These are phyloP conservation scores for Aureobasidium namibiae DNA, from an alignment of 2,329 filamentous ascomycete genomes.

Conservation along the genomic window DNA sequence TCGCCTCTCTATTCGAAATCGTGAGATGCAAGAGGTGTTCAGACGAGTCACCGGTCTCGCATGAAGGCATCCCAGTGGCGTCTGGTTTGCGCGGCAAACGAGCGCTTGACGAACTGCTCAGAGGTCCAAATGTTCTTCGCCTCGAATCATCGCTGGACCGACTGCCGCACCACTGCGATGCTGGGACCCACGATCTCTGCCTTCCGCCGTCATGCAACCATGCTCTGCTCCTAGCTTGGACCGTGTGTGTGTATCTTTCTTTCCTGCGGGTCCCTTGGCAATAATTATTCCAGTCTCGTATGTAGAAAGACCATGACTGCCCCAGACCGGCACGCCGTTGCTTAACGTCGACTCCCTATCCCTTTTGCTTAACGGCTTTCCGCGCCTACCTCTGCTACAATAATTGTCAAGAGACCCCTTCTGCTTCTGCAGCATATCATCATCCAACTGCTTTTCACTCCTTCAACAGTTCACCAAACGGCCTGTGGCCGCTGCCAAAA, in stretches of 20 bases:
- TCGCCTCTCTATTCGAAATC: slow-evolving; percentile 1
- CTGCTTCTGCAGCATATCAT: neutral
- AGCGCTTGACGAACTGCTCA: neutral
- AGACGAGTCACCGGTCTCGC: neutral
- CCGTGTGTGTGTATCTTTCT: neutral
- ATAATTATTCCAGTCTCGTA: neutral
- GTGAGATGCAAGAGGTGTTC: neutral
- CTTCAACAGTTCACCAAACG: slow-evolving; percentile 4
- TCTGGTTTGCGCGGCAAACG: neutral
- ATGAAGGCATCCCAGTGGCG: neutral
- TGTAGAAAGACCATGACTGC: slow-evolving; percentile 9
- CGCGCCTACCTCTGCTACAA: neutral
- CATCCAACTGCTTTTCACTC: neutral
- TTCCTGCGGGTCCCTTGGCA: slow-evolving; percentile 5
- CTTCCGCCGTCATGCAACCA: slow-evolving; percentile 2
- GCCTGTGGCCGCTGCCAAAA: slow-evolving; percentile 9
- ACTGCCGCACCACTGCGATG: slow-evolving; percentile 13
- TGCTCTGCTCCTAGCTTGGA: slow-evolving; percentile 7
- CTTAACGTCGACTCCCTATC: slow-evolving; percentile 9
- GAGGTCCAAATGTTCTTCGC: neutral
- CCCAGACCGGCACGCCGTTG: slow-evolving; percentile 11
- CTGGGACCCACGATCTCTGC: slow-evolving; percentile 3
- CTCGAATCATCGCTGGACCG: slow-evolving; percentile 3
- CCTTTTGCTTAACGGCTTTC: slow-evolving; percentile 11
- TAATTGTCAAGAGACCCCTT: neutral